phyloP scores from a whole-genome alignment of 2,329 filamentous ascomycete genomes.

The Dendryphion nanum region DNA sequence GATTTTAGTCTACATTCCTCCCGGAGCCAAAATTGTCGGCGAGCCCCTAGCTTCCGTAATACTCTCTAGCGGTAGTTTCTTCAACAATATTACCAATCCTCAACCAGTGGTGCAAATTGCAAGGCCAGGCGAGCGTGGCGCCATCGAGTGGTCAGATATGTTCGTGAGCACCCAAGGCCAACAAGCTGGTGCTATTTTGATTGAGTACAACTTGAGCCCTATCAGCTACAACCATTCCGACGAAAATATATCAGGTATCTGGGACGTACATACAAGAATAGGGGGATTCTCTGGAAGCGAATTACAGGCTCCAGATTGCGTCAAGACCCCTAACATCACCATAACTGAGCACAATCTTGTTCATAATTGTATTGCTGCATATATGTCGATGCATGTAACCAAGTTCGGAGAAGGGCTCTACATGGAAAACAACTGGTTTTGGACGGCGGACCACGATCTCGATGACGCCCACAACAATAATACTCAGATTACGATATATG shows the following conservation, averaged over 20 bases:
- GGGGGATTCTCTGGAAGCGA: constrained; percentile 77
- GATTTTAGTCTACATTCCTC: constrained; percentile 58
- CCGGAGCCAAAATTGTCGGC: constrained; percentile 76
- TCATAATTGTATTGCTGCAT: constrained; percentile 69
- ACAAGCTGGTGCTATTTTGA: constrained; percentile 65
- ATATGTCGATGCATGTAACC: constrained; percentile 53
- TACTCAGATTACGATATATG: constrained; percentile 76
- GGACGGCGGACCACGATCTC: constrained; percentile 80
- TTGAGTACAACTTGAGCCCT: constrained; percentile 71
- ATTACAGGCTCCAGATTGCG: constrained; percentile 73
- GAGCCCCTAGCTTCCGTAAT: constrained; percentile 83
- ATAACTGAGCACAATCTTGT: constrained; percentile 53
- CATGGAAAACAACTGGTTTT: constrained; percentile 88
- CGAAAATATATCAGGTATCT: constrained; percentile 69
- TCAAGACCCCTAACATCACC: constrained; percentile 66
- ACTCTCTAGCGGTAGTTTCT: constrained; percentile 65
- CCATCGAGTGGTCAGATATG: constrained; percentile 70
- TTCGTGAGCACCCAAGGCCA: constrained; percentile 68
- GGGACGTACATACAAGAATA: constrained; percentile 84
- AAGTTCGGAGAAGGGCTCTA: constrained; percentile 60
- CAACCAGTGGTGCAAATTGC: constrained; percentile 68
- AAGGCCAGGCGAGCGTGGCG: constrained; percentile 60
- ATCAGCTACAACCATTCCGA: no score
- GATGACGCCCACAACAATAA: constrained; percentile 65
- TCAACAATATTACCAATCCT: constrained; percentile 52